phyloP scores from a whole-genome alignment of 108 stramenopile species.

The Fragilariopsis cylindrus region DNA sequence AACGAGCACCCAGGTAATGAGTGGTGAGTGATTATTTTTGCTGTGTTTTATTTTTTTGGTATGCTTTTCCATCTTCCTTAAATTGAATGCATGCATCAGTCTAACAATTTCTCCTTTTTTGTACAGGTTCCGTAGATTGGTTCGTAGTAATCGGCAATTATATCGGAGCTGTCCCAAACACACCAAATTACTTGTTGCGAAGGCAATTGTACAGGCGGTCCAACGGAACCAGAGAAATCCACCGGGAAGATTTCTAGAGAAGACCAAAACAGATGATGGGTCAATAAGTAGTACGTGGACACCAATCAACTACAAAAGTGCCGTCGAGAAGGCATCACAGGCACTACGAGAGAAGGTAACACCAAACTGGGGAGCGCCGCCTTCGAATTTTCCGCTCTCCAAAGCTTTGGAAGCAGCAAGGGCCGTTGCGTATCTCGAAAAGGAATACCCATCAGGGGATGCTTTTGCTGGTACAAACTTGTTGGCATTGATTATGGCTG shows the following conservation, averaged over 20 bases:
- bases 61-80: too few relatives aligned
- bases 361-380: constrained; percentile 13
- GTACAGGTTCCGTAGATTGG: constrained; percentile 40
- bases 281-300: constrained; percentile 37
- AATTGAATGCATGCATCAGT: too few relatives aligned
- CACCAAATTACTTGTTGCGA: constrained; percentile 55
- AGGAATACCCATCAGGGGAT: constrained; percentile 14
- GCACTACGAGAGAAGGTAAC: constrained; percentile 64
- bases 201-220: constrained; percentile 64
- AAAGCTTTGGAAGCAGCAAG: constrained; percentile 14
- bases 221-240: constrained; percentile 44
- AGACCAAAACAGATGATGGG: constrained; percentile 19
- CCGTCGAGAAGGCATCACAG: constrained; percentile 74
- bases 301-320: constrained; percentile 56
- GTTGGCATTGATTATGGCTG: constrained; percentile 13
- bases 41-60: too few relatives aligned
- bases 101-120: too few relatives aligned
- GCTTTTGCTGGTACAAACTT: constrained; percentile 13
- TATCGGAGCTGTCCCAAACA: constrained; percentile 63
- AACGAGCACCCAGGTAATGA: constrained; percentile 62
- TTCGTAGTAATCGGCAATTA: constrained; percentile 44
- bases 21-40: constrained; percentile 5
- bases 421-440: constrained; percentile 10
- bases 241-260: constrained; percentile 57
- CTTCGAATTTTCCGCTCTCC: constrained; percentile 8